A percentile compares a stretch with the other conserved stretches of the same genome.
phyloP scores from a whole-genome alignment of 2,329 filamentous ascomycete species.

The Xenosphaeropsis pyriputrescens region DNA sequence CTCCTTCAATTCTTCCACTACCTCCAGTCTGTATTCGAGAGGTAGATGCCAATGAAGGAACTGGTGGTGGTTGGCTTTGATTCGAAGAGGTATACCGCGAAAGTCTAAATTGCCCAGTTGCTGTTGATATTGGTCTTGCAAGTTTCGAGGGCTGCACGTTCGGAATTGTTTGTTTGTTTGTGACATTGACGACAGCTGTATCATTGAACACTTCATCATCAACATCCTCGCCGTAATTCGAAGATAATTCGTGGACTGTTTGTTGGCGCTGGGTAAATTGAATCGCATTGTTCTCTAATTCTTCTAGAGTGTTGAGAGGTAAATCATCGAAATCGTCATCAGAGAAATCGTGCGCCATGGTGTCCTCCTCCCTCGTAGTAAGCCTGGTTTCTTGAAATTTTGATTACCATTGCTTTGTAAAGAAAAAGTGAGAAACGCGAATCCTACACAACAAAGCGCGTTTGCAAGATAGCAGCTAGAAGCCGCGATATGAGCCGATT shows the following conservation, averaged over 20 bases:
- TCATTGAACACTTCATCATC: conserved; percentile 32
- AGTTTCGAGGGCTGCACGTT: conserved; percentile 3
- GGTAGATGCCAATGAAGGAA: not conserved
- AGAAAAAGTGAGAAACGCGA: too few relatives aligned
- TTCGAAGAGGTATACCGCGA: conserved; percentile 6
- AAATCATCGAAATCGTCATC: conserved; percentile 51
- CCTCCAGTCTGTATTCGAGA: not conserved
- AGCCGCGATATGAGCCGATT: too few relatives aligned
- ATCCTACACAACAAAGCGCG: too few relatives aligned
- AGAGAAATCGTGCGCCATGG: conserved; percentile 24
- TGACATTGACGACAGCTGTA: conserved; percentile 30
- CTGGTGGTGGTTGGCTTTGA: not conserved
- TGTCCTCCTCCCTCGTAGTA: too few relatives aligned
- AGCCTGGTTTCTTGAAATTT: too few relatives aligned
- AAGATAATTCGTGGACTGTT: conserved; percentile 13
- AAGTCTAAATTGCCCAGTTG: conserved; percentile 10
- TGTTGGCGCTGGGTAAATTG: conserved; percentile 30
- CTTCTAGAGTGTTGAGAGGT: conserved; percentile 38
- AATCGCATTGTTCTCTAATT: conserved; percentile 50
- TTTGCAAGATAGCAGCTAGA: too few relatives aligned
- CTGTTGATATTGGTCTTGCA: conserved; percentile 1
- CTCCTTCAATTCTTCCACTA: too few relatives aligned
- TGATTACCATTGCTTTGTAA: too few relatives aligned
- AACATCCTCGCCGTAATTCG: conserved; percentile 21
- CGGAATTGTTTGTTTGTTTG: conserved; percentile 6